Evolutionary conservation across 345 rosid species (phyloP).

Genomic region (Eucalyptus marginata): DNA sequence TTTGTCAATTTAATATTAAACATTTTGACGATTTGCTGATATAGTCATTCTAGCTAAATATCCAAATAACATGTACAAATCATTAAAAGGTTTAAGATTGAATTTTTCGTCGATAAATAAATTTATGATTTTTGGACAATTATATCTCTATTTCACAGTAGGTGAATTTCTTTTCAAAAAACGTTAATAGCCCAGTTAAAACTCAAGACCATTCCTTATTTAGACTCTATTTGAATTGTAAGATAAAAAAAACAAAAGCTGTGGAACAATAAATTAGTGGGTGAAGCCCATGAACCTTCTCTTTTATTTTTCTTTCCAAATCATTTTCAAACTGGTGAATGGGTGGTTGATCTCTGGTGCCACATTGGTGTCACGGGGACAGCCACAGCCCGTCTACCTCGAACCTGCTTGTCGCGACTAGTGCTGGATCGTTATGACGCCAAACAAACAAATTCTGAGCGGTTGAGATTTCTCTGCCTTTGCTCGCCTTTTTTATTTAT

Average conservation of each 20-base stretch:
- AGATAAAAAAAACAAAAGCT: rapidly evolving
- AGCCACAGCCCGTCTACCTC: no score
- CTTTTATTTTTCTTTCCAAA: background rate
- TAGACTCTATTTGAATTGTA: background rate
- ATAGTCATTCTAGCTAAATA: rapidly evolving
- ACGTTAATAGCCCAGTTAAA: background rate
- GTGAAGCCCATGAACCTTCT: background rate
- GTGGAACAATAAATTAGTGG: background rate
- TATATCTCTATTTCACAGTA: rapidly evolving
- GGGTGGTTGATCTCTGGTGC: no score
- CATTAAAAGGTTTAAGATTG: no score
- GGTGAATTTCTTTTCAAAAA: no score
- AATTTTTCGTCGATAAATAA: rapidly evolving
- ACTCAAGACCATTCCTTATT: background rate
- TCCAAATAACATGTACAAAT: rapidly evolving
- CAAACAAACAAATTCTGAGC: no score
- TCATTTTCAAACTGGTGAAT: no score
- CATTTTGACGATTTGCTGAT: rapidly evolving
- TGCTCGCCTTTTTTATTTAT: background rate
- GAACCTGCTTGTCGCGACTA: no score
- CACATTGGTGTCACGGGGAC: no score
- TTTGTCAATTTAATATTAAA: no score
- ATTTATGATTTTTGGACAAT: background rate
- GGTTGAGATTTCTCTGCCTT: no score
- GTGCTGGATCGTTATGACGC: no score